These are phyloP conservation scores for Emergomyces orientalis DNA, from an alignment of 2,329 filamentous ascomycete species.

Conservation along the genomic window DNA sequence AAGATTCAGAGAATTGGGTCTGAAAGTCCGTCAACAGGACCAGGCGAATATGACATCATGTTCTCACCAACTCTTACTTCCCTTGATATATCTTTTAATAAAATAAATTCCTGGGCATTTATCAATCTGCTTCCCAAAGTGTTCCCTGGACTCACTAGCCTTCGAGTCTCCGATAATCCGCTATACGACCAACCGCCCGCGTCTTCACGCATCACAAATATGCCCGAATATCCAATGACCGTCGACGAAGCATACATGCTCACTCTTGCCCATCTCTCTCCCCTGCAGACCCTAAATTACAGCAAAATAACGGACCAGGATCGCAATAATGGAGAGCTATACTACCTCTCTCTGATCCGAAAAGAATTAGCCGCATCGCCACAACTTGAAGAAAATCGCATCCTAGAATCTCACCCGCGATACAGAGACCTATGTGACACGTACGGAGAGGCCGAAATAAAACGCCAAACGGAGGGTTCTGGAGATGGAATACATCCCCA, in stretches of 20 bases:
- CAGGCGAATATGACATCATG: conserved; percentile 33
- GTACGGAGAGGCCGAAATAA: conserved; percentile 62
- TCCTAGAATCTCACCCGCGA: conserved; percentile 58
- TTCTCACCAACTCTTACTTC: conserved; percentile 52
- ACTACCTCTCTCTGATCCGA: conserved; percentile 78
- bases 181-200: conserved; percentile 52
- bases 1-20: conserved; percentile 44
- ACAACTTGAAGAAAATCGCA: conserved; percentile 37
- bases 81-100: conserved; percentile 66
- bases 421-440: conserved; percentile 64
- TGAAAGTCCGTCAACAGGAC: conserved; percentile 6
- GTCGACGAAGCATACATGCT: conserved; percentile 85
- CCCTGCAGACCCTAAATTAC: conserved; percentile 53
- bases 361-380: conserved; percentile 52
- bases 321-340: conserved; percentile 79
- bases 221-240: conserved; percentile 32
- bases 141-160: conserved; percentile 63
- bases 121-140: conserved; percentile 56
- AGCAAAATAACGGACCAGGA: conserved; percentile 60
- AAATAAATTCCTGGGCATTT: conserved; percentile 60
- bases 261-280: conserved; percentile 63
- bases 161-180: conserved; percentile 80
- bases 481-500: conserved; percentile 52
- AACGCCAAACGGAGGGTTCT: conserved; percentile 38
- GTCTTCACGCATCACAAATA: conserved; percentile 31